Percentiles rank a stretch among this genome's conserved stretches.
These are phyloP conservation scores for Paraglomus brasilianum DNA, from an alignment of 192 early-diverging fungal genomes.

Conservation along the genomic window DNA sequence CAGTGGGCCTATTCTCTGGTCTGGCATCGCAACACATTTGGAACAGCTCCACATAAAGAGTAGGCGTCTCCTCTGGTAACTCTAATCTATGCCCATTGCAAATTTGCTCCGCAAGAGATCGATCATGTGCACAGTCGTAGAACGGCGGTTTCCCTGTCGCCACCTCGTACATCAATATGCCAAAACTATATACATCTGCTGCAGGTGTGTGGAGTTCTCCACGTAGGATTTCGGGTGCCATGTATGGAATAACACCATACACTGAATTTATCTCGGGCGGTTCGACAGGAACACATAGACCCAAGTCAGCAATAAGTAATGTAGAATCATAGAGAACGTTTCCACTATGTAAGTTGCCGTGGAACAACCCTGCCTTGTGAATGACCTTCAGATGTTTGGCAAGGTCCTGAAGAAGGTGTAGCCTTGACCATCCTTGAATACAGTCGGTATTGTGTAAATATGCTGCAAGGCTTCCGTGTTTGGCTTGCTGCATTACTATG, in stretches of 20 bases:
- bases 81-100: background rate
- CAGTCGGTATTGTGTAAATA: background rate
- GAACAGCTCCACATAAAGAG: background rate
- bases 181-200: conserved; percentile 12
- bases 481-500: conserved; percentile 6
- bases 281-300: conserved; percentile 9
- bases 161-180: conserved; percentile 6
- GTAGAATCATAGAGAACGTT: conserved; percentile 5
- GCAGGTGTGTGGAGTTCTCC: background rate
- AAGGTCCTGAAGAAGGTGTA: conserved; percentile 7
- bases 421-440: background rate
- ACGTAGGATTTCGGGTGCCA: conserved; percentile 15
- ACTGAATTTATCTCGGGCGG: no score
- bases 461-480: background rate
- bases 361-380: background rate
- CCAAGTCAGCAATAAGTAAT: background rate
- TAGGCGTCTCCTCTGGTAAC: background rate
- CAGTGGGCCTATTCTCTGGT: background rate
- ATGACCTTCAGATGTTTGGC: background rate
- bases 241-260: conserved; percentile 19
- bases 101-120: background rate
- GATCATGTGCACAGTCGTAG: conserved; percentile 4
- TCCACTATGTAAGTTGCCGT: conserved; percentile 22
- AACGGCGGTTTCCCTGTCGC: background rate
- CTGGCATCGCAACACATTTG: conserved; percentile 5